Percentiles rank a stretch among this genome's conserved stretches.
phyloP scores from a whole-genome alignment of 2,329 filamentous ascomycete genomes.

The Huntiella bhutanensis region DNA sequence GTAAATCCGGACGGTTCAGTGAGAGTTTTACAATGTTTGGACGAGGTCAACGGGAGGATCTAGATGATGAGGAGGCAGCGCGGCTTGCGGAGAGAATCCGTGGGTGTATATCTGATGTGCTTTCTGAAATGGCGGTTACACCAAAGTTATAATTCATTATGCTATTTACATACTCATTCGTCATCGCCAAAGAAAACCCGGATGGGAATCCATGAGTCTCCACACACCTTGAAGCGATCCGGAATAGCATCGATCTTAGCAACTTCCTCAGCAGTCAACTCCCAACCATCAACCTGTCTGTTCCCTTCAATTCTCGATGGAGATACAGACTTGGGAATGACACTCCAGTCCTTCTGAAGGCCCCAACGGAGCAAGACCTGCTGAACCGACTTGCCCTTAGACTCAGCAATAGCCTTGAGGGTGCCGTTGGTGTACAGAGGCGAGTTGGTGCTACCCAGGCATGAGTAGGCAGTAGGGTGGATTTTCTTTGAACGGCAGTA shows the following conservation, averaged over 20 bases:
- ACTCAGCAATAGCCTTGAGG: conserved; percentile 41
- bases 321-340: conserved; percentile 72
- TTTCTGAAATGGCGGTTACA: conserved; percentile 22
- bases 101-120: conserved; percentile 27
- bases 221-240: conserved; percentile 69
- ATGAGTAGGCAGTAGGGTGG: conserved; percentile 56
- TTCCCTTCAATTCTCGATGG: conserved; percentile 56
- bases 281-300: conserved; percentile 56
- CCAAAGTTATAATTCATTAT: background rate
- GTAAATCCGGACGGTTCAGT: conserved; percentile 31
- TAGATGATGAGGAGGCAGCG: conserved; percentile 57
- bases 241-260: conserved; percentile 45
- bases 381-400: conserved; percentile 49
- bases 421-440: conserved; percentile 48
- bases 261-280: conserved; percentile 54
- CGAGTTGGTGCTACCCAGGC: conserved; percentile 52
- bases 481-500: conserved; percentile 58
- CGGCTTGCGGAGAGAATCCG: conserved; percentile 38
- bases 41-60: conserved; percentile 47
- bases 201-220: conserved; percentile 52
- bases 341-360: conserved; percentile 59
- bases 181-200: conserved; percentile 74
- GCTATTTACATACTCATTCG: conserved; percentile 22
- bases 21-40: conserved; percentile 73
- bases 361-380: conserved; percentile 70